These are phyloP conservation scores for Rhododendron ferrugineum DNA, from an alignment of 148 eudicot genomes.

Conservation along the genomic window DNA sequence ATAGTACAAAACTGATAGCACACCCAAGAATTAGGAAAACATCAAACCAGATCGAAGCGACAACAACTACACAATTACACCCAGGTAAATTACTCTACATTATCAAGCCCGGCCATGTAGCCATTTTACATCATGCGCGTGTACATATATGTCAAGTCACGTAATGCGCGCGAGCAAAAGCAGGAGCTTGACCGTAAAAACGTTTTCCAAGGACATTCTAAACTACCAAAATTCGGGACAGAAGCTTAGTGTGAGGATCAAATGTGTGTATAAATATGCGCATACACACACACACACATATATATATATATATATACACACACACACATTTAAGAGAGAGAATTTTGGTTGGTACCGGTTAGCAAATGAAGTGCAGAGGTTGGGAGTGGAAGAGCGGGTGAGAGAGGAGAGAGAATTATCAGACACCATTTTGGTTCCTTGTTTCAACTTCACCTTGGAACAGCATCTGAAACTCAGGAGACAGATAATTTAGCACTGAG, in stretches of 20 bases:
- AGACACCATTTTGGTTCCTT: conserved; percentile 9
- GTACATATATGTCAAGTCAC: neutral
- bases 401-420: conserved; percentile 3
- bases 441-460: neutral
- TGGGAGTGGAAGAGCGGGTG: conserved; percentile 19
- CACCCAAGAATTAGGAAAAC: neutral
- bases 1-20: neutral
- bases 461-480: conserved; percentile 3
- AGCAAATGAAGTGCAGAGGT: conserved; percentile 30
- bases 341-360: conserved; percentile 22
- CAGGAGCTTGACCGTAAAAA: neutral
- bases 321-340: neutral
- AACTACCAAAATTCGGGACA: neutral
- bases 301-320: too few species aligned
- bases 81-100: too few species aligned
- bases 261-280: neutral
- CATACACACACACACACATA: too few species aligned
- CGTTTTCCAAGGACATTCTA: neutral
- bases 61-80: too few species aligned
- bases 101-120: neutral
- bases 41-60: neutral
- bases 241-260: neutral
- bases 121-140: neutral
- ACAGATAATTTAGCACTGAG: neutral
- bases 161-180: neutral